Evolutionary conservation across 225 moss, liverwort and hornwort genomes (phyloP), one percentile per base, ranked within the genome.

Genomic region (Sphagnum tenellum): DNA sequence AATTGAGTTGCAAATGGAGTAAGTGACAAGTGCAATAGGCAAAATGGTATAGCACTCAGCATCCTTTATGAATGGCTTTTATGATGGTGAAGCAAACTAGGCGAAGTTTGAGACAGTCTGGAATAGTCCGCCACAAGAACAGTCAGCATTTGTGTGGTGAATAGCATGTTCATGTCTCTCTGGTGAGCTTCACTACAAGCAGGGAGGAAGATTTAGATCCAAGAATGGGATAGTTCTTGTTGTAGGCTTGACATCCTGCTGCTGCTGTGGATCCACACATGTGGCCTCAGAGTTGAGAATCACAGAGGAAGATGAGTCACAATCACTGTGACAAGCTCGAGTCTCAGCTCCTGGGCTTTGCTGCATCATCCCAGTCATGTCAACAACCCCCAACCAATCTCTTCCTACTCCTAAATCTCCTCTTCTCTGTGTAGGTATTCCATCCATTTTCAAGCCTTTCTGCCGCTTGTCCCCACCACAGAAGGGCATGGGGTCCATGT

Each of bases 301-400:
- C 65, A 91, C 89, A 2, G 91, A 94, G 4, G 91, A 94, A 0
- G 94, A 94, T 1, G 91, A 91, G 70, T 94, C 94, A 63, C 94
- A 94, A n/a, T 94, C 94, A 46, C 90, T 90, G 56, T 82, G 81
- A 66, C 85, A 83, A 2, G 89, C 89, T 45, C 91, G 84, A 50
- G 86, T 82, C 67, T 77, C 76, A 9, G 75, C 76, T 9, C 69
- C 54, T 8, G 66, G 64, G 10, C 71, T 69, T 13, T 67, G 76
- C 59, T 63, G 70, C 60, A 68, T 67, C 81, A 74, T 74, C 71
- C 66, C 77, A 7, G 64, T 60, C 46, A 62, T 29, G 4, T 55
- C 50, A 50, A 70, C 83, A 69, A 75, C 81, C 46, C 78, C 81
- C 47, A 90, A 68, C 90, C 94, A 90, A 56, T 94, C 94, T 10